Percentiles rank a stretch among this genome's conserved stretches.
phyloP scores from a whole-genome alignment of 139 green algal species.

The Micromonas commoda region DNA sequence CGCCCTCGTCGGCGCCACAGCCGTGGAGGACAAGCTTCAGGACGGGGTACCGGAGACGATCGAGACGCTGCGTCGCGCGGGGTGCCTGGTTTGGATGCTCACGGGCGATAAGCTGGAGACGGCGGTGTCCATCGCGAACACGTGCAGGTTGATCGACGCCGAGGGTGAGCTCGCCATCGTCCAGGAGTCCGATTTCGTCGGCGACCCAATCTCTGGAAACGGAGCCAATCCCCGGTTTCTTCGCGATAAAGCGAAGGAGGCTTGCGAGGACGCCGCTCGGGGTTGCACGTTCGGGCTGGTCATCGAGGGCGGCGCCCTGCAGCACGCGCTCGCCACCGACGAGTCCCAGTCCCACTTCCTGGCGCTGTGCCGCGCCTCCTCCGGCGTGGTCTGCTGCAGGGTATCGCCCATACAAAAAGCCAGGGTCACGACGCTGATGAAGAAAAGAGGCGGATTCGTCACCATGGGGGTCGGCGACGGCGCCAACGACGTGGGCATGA shows the following conservation, averaged over 20 bases:
- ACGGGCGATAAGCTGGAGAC: conserved; percentile 93
- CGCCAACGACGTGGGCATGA: conserved; percentile 98
- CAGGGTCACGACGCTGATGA: conserved; percentile 55
- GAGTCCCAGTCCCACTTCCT: conserved; percentile 33
- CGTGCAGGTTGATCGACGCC: conserved; percentile 42
- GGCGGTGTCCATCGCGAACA: conserved; percentile 74
- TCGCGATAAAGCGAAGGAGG: not conserved
- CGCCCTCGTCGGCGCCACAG: conserved; percentile 83
- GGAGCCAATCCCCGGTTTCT: not conserved
- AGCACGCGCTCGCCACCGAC: conserved; percentile 35
- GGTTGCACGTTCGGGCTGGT: conserved; percentile 36
- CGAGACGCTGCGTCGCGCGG: conserved; percentile 65
- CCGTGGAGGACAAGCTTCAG: conserved; percentile 98
- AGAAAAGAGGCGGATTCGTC: conserved; percentile 46
- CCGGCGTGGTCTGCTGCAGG: conserved; percentile 66
- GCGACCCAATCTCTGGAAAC: conserved; percentile 25
- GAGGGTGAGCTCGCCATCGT: conserved; percentile 42
- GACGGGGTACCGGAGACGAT: conserved; percentile 89
- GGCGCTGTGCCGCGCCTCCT: conserved; percentile 51
- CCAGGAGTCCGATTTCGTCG: conserved; percentile 21
- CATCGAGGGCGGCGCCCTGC: conserved; percentile 41
- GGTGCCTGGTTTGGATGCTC: conserved; percentile 85
- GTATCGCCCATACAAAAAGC: conserved; percentile 52
- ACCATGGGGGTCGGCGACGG: conserved; percentile 95
- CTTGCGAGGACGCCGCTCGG: conserved; percentile 20